Conservation (phyloP, 768 basidiomycete species). For the Suillus clintonianus region DNA sequence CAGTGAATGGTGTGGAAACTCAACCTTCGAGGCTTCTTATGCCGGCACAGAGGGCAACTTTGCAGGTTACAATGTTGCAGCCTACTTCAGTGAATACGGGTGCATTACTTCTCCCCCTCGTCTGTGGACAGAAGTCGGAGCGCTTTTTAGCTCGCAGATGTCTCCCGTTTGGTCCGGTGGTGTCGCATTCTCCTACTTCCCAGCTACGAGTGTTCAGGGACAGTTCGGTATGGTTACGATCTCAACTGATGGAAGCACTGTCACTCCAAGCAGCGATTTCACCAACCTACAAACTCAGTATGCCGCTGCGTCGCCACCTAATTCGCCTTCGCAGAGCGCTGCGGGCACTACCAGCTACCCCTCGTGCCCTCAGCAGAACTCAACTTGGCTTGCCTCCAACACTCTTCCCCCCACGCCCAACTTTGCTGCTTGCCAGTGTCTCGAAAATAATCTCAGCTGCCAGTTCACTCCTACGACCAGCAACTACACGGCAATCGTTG, state of each 20-base stretch:
- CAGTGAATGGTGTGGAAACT: constrained; percentile 84
- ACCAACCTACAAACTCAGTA: constrained; percentile 65
- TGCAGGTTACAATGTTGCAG: constrained; percentile 69
- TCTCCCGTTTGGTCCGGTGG: constrained; percentile 85
- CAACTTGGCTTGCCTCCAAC: constrained; percentile 63
- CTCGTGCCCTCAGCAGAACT: constrained; percentile 63
- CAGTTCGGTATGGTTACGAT: constrained; percentile 87
- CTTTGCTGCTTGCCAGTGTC: constrained; percentile 74
- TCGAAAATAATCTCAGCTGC: constrained; percentile 70
- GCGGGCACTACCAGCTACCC: constrained; percentile 54
- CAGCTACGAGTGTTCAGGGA: constrained; percentile 68
- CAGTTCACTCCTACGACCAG: constrained; percentile 64
- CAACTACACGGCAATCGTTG: constrained; percentile 63
- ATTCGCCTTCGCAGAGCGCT: constrained; percentile 57
- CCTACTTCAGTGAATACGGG: constrained; percentile 91
- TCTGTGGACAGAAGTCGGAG: constrained; percentile 77
- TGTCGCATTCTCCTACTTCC: constrained; percentile 89
- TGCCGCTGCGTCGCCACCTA: constrained; percentile 53
- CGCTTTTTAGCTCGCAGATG: constrained; percentile 74
- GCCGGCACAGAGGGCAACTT: constrained; percentile 54
- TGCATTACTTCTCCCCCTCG: constrained; percentile 64
- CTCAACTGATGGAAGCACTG: constrained; percentile 61
- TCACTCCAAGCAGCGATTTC: constrained; percentile 72
- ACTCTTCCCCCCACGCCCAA: constrained; percentile 85
- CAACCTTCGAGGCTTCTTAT: constrained; percentile 58